Base-by-base conservation (phyloP, 495 filamentous ascomycete genomes). In the Lindgomyces ingoldianus region DNA sequence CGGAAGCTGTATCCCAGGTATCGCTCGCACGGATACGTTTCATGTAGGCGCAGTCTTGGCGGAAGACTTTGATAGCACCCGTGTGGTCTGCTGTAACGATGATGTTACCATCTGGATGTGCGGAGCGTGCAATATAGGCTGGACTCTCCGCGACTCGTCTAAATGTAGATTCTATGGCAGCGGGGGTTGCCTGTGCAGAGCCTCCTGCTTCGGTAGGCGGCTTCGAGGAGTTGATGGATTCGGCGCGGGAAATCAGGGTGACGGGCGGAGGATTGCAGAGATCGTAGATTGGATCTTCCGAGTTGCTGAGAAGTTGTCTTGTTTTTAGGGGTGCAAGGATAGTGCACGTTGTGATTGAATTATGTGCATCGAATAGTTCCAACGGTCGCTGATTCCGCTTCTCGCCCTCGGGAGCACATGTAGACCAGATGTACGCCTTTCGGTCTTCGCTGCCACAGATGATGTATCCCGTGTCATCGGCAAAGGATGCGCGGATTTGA, bases 221-320 rank as follows among this genome's bases (percentile, higher is more conserved):
- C 12, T 50, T 56, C 1, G 79, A 79, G 11, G 81, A 78, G 8
- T 70, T 69, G 21, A 72, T 50, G 10, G 78, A 76, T 56, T 93
- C 89, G 33, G 87, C 84, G n/a, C 87, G 80, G 62, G 85, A 89
- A 33, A 92, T 79, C 8, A 99, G 84, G 1, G 88, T 92, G 9
- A 99, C 85, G 0, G 92, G 93, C 9, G 93, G 93, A 10, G 94
- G 94, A 70, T 99, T 97, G 79, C 94, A 98, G 21, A 98, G 83
- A 70, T 97, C 93, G 73, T 91, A 99, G 29, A 99, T 83, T 8
- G 93, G 95, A 73, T 99, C 94, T 56, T 91, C 89, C 9, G 91
- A 94, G 30, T 82, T 78, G 16, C 87, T 86, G 0, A 99, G 80
- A 1, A 90, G 79, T 72, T 91, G 88, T 62, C 91, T 83, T 3